Evolutionary conservation across 2,329 filamentous ascomycete genomes (phyloP), one percentile per base, ranked within the genome.

Genomic region (Colletotrichum sp.): DNA sequence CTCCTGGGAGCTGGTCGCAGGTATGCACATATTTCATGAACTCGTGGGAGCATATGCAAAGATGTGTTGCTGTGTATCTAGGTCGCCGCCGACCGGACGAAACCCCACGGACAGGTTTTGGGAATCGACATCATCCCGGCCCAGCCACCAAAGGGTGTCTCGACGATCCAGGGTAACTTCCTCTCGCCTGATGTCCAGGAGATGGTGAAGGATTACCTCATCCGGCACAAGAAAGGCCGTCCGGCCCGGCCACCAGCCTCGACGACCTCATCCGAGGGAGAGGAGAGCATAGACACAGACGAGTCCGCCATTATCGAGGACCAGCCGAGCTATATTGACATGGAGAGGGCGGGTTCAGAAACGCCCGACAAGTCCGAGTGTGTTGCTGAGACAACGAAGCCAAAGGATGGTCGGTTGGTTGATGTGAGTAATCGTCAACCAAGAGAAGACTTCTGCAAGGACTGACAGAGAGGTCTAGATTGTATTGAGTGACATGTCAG

Each of bases 401-500:
- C 80, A 72, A 77, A 78, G 68, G 78, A 79, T 32, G 72, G 79
- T 81, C 73, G 78, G 82, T 91, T 91, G 82, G 96, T 98, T 79
- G 95, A 99, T 88, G 90, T 91, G 82, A 81, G 89, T 52, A 13
- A 85, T 44, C 68, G 21, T n/a, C 76, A 30, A 28, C 39, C 21
- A 12, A 28, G 16, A 39, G 12, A 16, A 32, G 65, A 57, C 44
- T 21, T 21, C 12, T 21, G 12, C 10, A 21, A 52, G 44, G 26
- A 30, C 28, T 57, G 18, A 64, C 12, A 36, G 26, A 67, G 21
- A 12, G n/a, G 24, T 64, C 32, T 77, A 92, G 90, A 92, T 99
- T 83, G 95, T 99, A 83, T 89, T 99, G 83, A 98, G 95, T 92
- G 97, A 99, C 91, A 99, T 99, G 97, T 99, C 93, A 92, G 96